Percentiles rank a stretch among this genome's conserved stretches.
phyloP scores from a whole-genome alignment of 2,329 filamentous ascomycete genomes.

The Lachnellula subtilissima region DNA sequence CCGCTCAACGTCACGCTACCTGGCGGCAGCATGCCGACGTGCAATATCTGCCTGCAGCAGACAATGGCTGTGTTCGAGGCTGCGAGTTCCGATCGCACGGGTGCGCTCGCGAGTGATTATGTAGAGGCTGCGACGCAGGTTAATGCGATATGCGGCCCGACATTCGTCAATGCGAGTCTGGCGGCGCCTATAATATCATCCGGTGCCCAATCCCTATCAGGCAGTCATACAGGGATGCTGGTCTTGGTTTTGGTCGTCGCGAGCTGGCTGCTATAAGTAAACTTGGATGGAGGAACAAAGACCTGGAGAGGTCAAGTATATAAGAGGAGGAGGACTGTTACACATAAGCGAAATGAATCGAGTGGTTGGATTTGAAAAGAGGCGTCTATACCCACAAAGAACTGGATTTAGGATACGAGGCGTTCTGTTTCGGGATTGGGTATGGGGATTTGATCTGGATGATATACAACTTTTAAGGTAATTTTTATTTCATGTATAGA shows the following conservation, averaged over 20 bases:
- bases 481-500: not conserved
- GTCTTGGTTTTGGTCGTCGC: slow-evolving; percentile 14
- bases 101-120: slow-evolving; percentile 67
- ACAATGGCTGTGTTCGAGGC: slow-evolving; percentile 78
- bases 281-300: not conserved
- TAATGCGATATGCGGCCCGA: slow-evolving; percentile 58
- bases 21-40: slow-evolving; percentile 62
- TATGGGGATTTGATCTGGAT: not conserved
- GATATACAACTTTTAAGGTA: not conserved
- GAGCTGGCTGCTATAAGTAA: slow-evolving; percentile 16
- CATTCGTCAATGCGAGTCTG: slow-evolving; percentile 54
- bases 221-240: slow-evolving; percentile 8
- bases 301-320: not conserved
- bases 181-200: slow-evolving; percentile 20
- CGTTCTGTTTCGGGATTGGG: not conserved
- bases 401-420: not conserved
- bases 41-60: slow-evolving; percentile 68
- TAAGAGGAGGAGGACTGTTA: not conserved
- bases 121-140: slow-evolving; percentile 65
- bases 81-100: slow-evolving; percentile 59
- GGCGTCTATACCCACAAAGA: not conserved
- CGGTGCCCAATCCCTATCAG: not conserved
- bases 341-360: too few relatives aligned
- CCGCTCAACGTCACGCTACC: slow-evolving; percentile 72
- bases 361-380: not conserved